Conservation (phyloP, 768 basidiomycete species). For the Chalciporus chontae region DNA sequence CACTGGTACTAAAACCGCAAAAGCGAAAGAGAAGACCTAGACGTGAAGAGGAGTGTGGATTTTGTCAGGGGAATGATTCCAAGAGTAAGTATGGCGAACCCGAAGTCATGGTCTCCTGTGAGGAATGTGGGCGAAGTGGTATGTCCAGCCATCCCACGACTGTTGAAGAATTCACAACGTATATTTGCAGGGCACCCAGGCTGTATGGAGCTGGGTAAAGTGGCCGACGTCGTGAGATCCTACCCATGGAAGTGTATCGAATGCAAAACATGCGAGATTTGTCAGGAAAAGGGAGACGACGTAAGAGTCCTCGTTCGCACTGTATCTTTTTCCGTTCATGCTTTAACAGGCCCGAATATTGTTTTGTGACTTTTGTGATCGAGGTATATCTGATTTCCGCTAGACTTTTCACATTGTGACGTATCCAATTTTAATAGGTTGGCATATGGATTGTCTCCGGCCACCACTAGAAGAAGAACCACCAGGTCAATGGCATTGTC, state of each 20-base stretch:
- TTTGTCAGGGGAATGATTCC: constrained; percentile 66
- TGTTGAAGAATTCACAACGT: constrained; percentile 1
- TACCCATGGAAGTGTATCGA: constrained; percentile 89
- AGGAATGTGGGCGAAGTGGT: constrained; percentile 84
- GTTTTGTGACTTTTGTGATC: constrained; percentile 93
- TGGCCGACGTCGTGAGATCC: constrained; percentile 57
- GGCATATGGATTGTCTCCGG: constrained; percentile 78
- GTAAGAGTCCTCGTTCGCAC: constrained; percentile 46
- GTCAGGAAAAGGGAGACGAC: constrained; percentile 81
- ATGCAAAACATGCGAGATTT: constrained; percentile 91
- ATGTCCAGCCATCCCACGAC: constrained; percentile 20
- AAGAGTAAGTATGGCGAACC: constrained; percentile 53
- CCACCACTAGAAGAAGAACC: constrained; percentile 73
- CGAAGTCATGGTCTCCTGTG: constrained; percentile 76
- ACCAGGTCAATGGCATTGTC: constrained; percentile 76
- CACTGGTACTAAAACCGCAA: constrained; percentile 40
- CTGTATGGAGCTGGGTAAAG: constrained; percentile 65
- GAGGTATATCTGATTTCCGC: constrained; percentile 47
- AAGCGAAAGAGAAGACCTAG: constrained; percentile 44
- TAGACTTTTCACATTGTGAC: constrained; percentile 3
- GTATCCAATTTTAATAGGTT: constrained; percentile 43
- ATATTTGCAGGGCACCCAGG: constrained; percentile 69
- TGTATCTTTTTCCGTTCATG: constrained; percentile 17
- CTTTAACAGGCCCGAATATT: constrained; percentile 64
- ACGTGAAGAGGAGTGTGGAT: constrained; percentile 69